Conservation (phyloP, 768 basidiomycete genomes). For the Tricholoma flavovirens region DNA sequence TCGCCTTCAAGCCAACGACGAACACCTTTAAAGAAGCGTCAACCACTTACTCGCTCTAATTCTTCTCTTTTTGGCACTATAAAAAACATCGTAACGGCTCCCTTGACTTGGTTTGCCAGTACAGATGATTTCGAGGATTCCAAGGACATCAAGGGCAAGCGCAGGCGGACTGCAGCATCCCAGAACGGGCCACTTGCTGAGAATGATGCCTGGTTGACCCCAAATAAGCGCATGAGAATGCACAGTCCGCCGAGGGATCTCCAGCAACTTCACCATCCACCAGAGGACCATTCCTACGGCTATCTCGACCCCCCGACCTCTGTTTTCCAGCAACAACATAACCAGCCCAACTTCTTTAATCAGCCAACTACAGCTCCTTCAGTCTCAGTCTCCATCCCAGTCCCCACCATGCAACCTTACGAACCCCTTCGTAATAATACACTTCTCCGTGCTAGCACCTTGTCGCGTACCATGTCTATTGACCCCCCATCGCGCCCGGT, state of each 20-base stretch:
- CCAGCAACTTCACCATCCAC: constrained; percentile 19
- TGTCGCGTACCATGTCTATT: constrained; percentile 65
- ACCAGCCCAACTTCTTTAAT: constrained; percentile 16
- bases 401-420: constrained; percentile 23
- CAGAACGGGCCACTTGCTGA: constrained; percentile 27
- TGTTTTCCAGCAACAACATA: constrained; percentile 31
- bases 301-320: constrained; percentile 54
- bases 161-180: constrained; percentile 37
- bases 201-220: constrained; percentile 26
- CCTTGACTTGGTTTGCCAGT: constrained; percentile 51
- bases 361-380: constrained; percentile 19
- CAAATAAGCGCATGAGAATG: constrained; percentile 50
- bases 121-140: constrained; percentile 45
- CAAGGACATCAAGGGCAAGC: constrained; percentile 48
- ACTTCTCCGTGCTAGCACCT: constrained; percentile 29
- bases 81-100: constrained; percentile 62
- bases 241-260: constrained; percentile 40
- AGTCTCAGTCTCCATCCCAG: constrained; percentile 18
- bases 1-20: constrained; percentile 24
- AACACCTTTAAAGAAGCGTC: constrained; percentile 23
- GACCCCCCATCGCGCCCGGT: constrained; percentile 48
- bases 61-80: constrained; percentile 57
- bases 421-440: constrained; percentile 25
- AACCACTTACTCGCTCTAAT: constrained; percentile 43
- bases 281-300: constrained; percentile 17